Base-by-base conservation (phyloP, 306 rosid species). In the Mimosa bimucronata region DNA sequence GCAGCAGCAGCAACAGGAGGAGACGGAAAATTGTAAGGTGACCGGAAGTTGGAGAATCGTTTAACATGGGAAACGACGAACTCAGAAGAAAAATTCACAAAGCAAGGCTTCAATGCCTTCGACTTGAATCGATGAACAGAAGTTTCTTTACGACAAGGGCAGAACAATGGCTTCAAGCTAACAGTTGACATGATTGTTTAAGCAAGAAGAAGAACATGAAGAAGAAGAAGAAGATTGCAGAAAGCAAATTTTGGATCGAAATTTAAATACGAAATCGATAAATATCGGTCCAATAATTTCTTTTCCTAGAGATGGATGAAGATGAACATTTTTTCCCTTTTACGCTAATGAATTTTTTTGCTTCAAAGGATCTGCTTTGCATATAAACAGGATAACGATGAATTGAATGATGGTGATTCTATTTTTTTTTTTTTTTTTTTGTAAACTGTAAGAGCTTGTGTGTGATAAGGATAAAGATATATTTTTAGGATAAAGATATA, bases 181-280 rank as follows among this genome's bases (percentile, higher is more conserved):
- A 90, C 73, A 80, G 91, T 79, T 81, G 93, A 80, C 97, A 95
- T 94, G 88, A 80, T 67, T 68, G 75, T 38, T 62, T 73, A 10
- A 62, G 87, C 87, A 78, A 69, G 77, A 13, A 65, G 77, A 13
- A 13, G 50, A 73, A 76, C 68, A 42, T 38, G 37, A n/a, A n/a
- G n/a, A n/a, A n/a, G n/a, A n/a, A n/a, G n/a, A n/a, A 9, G 77
- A 50, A 70, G 29, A 12, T 14, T 4, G 41, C n/a, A n/a, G 62
- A 16, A 61, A 19, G 64, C 41, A 6, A 25, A n/a, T 19, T 67
- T 28, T n/a, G 60, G 38, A 34, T 34, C 38, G 5, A 34, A 2
- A 34, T 2, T 0, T 34, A 0, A 34, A 34, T 68, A 66, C 2
- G 25, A 68, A 21, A 41, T 53, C 26, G 5, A 21, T 19, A 66